Base-by-base conservation (phyloP, 345 rosid genomes). In the Aegle marmelos region DNA sequence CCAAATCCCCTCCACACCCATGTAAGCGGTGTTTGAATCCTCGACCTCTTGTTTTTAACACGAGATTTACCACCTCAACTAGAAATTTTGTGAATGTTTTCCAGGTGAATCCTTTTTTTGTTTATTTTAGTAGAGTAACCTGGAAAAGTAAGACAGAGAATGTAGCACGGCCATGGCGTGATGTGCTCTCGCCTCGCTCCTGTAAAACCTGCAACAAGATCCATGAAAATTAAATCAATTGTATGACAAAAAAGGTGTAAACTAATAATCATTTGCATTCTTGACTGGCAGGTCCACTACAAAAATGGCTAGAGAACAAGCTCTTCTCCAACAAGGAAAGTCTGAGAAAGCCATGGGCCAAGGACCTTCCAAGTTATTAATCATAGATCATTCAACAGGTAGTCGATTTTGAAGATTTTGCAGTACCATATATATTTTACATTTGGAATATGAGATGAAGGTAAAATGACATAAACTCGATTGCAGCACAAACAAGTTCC, bases 101-200 rank as follows among this genome's bases (percentile, higher is more conserved):
- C 57, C 59, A 59, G 24, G 45, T 54, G 64, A 72, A 60, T 45
- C 10, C 24, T 24, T 45, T 58, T 58, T 77, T 57, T 13, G 53
- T 2, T 27, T 25, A 14, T 76, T 36, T 74, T 63, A 57, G 62
- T 58, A 74, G 79, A 83, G 71, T 73, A 60, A 93, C 99, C 98
- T 96, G 99, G 82, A 96, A 96, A 70, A 96, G 97, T 84, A 96
- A 84, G 86, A 94, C 99, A 56, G 98, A 96, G 86, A 96, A 94
- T 79, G 99, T 89, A 75, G 99, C 99, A 48, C 99, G 98, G 68
- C 99, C 99, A 92, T 96, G 99, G 65, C 97, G 97, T 8, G 98
- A 96, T 81, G 98, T 96, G 85, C 98, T 96, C 90, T 96, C 99
- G 69, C 98, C 97, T 65, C 99, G 89, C 86, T 96, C 99, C 78